Base-by-base conservation (phyloP, 225 moss, liverwort and hornwort genomes). In the Bryoerythrophyllum caledonicum region DNA sequence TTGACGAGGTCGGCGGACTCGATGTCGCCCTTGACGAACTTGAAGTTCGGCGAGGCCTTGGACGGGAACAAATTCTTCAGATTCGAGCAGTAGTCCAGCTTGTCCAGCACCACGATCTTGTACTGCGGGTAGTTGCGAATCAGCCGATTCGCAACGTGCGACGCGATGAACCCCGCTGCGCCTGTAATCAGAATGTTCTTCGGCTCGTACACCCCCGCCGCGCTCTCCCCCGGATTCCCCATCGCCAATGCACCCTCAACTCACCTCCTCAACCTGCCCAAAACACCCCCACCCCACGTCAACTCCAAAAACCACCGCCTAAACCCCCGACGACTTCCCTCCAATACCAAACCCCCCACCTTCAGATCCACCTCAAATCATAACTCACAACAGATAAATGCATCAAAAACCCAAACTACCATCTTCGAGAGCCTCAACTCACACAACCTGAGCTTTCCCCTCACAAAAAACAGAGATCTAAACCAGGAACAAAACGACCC, bases 41-140 rank as follows among this genome's bases (percentile, higher is more conserved):
- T 85, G 75, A 85, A 85, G 44, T 75, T 82, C 28, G 57, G 49
- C 0, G 81, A 82, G 0, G 81, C 23, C 24, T 73, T 76, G 2
- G 79, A 80, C 0, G 79, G 83, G 2, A 61, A 69, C 3, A 85
- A 37, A 6, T 85, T 85, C 78, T 76, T 85, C 54, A 82, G 38
- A 35, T 78, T 85, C 9, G 85, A 82, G 75, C 85, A 85, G 44
- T 85, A 85, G 20, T 85, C 85, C 1, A 85, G 78, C 75, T 85
- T 85, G 74, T 85, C 85, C 19, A 85, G 63, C 21, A 85, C 81
- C 71, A 85, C 85, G 32, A 85, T 58, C 74, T 85, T 85, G 81
- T 82, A 85, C 1, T 82, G 81, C 24, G 85, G 78, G n/a, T 77
- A 85, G 28, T 75, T 81, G 26, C 77, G 81, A 20, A 82, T 75